Evolutionary conservation across 352 stramenopile species (phyloP).

Genomic region (Phytophthora kernoviae): DNA sequence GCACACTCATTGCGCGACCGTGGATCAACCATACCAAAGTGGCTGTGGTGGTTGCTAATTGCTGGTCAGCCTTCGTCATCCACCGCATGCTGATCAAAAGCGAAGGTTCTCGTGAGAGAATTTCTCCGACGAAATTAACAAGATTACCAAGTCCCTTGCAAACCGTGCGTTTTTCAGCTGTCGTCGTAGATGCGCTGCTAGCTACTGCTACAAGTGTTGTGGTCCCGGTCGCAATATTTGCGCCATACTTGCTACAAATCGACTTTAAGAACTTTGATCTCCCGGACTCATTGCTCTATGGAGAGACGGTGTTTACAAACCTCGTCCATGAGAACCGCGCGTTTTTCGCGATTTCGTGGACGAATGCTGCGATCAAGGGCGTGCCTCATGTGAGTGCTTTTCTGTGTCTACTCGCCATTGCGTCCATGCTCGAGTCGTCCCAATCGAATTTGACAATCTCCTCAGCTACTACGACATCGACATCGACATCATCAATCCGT

Average conservation of each 20-base stretch:
- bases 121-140: background rate
- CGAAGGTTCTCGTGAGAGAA: background rate
- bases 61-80: conserved; percentile 32
- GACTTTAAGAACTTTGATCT: conserved; percentile 41
- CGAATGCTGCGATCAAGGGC: conserved; percentile 28
- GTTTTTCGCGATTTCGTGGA: conserved; percentile 36
- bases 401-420: conserved; percentile 29
- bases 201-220: conserved; percentile 6
- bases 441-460: background rate
- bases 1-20: conserved; percentile 39
- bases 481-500: no score
- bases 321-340: conserved; percentile 53
- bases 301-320: conserved; percentile 45
- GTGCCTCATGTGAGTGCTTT: conserved; percentile 47
- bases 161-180: conserved; percentile 10
- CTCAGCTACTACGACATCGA: no score
- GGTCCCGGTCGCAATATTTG: conserved; percentile 15
- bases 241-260: conserved; percentile 30
- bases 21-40: conserved; percentile 64
- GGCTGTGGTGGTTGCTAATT: conserved; percentile 44
- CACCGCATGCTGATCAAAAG: conserved; percentile 9
- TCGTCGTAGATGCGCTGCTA: conserved; percentile 16
- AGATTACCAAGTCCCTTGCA: background rate
- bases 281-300: conserved; percentile 38
- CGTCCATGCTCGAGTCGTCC: conserved; percentile 23